These are phyloP conservation scores for Schoenoplectus tabernaemontani DNA, from an alignment of 202 grass and related monocot species.

Conservation along the genomic window DNA sequence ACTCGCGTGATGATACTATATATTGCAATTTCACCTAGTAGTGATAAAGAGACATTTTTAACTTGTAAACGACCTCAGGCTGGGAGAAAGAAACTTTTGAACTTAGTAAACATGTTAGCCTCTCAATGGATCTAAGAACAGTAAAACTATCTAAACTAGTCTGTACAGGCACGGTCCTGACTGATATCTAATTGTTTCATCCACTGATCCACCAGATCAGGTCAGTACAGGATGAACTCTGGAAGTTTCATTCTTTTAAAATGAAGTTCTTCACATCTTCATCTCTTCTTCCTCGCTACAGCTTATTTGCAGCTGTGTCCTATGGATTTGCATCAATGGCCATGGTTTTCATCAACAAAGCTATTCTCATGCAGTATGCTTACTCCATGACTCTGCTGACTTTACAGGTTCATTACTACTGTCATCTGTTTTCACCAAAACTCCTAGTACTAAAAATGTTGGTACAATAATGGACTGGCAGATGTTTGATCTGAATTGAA, in stretches of 20 bases:
- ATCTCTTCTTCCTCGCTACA: slow-evolving; percentile 22
- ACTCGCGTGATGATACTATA: too few species aligned
- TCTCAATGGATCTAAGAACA: neutral
- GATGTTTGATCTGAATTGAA: neutral
- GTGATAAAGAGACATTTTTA: too few species aligned
- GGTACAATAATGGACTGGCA: neutral
- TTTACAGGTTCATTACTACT: slow-evolving; percentile 45
- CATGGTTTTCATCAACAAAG: slow-evolving; percentile 98
- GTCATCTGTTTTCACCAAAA: neutral
- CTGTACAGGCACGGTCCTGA: neutral
- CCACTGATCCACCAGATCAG: neutral
- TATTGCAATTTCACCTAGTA: neutral
- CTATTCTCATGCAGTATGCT: slow-evolving; percentile 80
- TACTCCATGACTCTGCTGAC: slow-evolving; percentile 94
- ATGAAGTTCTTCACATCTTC: slow-evolving; percentile 17
- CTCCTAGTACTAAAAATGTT: neutral
- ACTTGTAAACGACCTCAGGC: neutral
- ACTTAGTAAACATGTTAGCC: neutral
- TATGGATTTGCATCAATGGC: slow-evolving; percentile 90
- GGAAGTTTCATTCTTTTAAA: neutral
- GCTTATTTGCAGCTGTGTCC: slow-evolving; percentile 68
- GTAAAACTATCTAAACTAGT: neutral
- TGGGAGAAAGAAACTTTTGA: neutral
- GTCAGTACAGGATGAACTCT: neutral
- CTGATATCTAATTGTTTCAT: neutral